Percentiles rank a stretch among this genome's conserved stretches.
Evolutionary conservation across 2,329 filamentous ascomycete species (phyloP).

Genomic region (Fusarium penzigii): DNA sequence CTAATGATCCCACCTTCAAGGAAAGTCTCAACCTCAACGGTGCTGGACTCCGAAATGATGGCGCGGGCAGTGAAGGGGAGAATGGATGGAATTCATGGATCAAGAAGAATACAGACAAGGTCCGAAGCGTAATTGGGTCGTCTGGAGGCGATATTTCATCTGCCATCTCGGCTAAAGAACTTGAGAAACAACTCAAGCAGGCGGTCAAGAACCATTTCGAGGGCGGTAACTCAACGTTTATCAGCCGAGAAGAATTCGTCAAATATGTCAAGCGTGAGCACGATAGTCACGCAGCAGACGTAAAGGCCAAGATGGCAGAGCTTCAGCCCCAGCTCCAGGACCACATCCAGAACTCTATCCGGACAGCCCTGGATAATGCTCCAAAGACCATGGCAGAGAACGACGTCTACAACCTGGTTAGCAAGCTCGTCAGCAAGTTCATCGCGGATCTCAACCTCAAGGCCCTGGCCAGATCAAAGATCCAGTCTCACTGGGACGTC

Average conservation of each 20-base stretch:
- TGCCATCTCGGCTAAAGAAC: constrained; percentile 35
- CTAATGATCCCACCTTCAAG: constrained; percentile 34
- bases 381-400: constrained; percentile 38
- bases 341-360: constrained; percentile 34
- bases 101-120: constrained; percentile 47
- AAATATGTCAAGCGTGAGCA: constrained; percentile 43
- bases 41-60: constrained; percentile 24
- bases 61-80: constrained; percentile 27
- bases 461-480: constrained; percentile 47
- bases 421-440: constrained; percentile 44
- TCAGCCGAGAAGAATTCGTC: constrained; percentile 53
- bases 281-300: constrained; percentile 38
- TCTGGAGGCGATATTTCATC: constrained; percentile 37
- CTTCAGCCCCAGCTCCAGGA: constrained; percentile 38
- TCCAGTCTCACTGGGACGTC: constrained; percentile 44
- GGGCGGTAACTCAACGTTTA: constrained; percentile 36
- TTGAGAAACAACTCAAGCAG: constrained; percentile 38
- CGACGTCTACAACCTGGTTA: constrained; percentile 44
- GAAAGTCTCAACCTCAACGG: constrained; percentile 29
- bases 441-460: constrained; percentile 49
- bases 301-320: constrained; percentile 42
- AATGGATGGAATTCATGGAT: constrained; percentile 55
- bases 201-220: constrained; percentile 40
- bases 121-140: constrained; percentile 33
- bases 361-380: constrained; percentile 25